phyloP scores from a whole-genome alignment of 2,329 filamentous ascomycete species.

The Fusarium ambrosium region DNA sequence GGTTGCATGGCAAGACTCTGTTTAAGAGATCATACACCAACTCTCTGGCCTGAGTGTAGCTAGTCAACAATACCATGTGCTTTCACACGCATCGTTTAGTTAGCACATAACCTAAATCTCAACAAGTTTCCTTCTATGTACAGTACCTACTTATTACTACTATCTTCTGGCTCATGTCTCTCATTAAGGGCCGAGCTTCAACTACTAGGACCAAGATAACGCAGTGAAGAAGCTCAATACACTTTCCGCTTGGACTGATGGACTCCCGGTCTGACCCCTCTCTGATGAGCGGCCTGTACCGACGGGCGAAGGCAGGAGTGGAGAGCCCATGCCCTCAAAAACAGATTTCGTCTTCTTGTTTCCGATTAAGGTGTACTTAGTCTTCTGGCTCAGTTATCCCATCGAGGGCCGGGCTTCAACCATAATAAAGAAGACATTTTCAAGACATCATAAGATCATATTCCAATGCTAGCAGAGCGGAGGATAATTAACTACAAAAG shows the following conservation, averaged over 20 bases:
- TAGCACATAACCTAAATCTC: neutral
- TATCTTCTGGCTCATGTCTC: neutral
- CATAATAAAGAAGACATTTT: neutral
- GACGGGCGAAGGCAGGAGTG: neutral
- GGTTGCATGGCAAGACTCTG: neutral
- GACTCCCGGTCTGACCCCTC: neutral
- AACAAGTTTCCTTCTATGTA: neutral
- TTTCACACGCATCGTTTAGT: no score
- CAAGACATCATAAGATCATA: neutral
- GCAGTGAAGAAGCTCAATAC: neutral
- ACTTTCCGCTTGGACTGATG: neutral
- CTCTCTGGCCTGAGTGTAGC: neutral
- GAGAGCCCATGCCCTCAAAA: no score
- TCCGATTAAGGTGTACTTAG: no score
- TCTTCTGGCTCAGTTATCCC: neutral
- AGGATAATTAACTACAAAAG: no score
- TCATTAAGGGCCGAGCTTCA: no score
- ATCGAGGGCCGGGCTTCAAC: neutral
- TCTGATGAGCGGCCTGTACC: neutral
- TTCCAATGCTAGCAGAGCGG: neutral
- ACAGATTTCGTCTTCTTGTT: no score
- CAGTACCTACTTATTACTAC: neutral
- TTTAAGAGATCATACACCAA: neutral
- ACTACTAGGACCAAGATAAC: no score
- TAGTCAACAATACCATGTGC: no score